These are phyloP conservation scores for Leishmania tarentolae DNA, from an alignment of 208 protist genomes.

Conservation along the genomic window DNA sequence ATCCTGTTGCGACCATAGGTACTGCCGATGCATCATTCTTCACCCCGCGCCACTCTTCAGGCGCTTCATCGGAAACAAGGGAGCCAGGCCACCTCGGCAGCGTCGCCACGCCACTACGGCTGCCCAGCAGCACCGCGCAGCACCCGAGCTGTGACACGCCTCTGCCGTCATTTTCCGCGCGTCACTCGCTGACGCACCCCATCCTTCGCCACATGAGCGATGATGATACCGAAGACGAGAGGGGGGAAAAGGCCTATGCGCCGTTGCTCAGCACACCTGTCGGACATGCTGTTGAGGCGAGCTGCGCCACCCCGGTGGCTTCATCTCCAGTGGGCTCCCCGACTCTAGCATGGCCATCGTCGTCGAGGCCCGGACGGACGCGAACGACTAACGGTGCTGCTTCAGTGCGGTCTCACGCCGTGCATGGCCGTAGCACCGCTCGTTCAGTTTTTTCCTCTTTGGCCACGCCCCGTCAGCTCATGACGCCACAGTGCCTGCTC, in stretches of 20 bases:
- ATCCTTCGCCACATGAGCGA: background rate
- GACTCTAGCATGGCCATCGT: background rate
- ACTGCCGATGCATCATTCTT: background rate
- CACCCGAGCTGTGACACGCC: background rate
- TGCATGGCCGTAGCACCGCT: background rate
- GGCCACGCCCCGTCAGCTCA: background rate
- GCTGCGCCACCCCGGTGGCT: conserved; percentile 2
- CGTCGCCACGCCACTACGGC: conserved; percentile 1
- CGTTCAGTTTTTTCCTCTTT: background rate
- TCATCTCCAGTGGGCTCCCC: background rate
- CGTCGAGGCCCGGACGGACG: background rate
- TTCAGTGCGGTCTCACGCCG: background rate
- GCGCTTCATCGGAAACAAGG: background rate
- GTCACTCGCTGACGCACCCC: background rate
- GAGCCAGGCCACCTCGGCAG: background rate
- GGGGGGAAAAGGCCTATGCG: background rate
- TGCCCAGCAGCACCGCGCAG: conserved; percentile 2
- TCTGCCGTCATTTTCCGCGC: background rate
- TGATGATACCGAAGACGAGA: background rate
- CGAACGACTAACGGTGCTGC: background rate
- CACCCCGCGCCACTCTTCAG: background rate
- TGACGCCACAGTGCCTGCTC: conserved; percentile 6
- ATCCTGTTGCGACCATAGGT: background rate
- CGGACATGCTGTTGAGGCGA: background rate
- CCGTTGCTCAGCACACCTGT: background rate